These are phyloP conservation scores for Thelonectria rubi DNA, from an alignment of 2,329 filamentous ascomycete genomes.

Conservation along the genomic window DNA sequence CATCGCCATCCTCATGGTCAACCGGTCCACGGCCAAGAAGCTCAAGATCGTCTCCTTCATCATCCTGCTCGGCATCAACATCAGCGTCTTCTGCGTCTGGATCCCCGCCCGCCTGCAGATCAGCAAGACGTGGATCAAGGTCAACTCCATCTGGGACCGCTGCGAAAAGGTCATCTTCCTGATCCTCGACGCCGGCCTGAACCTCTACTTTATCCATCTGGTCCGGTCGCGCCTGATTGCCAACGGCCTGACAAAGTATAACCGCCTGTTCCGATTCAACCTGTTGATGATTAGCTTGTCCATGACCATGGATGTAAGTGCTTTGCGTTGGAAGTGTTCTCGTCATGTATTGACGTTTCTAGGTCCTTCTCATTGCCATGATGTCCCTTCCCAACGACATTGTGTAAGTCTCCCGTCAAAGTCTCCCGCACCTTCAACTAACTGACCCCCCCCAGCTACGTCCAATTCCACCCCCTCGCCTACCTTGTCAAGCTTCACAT, in stretches of 20 bases:
- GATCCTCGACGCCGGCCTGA: constrained; percentile 58
- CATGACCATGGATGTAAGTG: constrained; percentile 42
- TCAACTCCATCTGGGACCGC: constrained; percentile 64
- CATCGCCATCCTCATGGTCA: constrained; percentile 57
- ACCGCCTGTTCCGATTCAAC: constrained; percentile 51
- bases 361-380: constrained; percentile 43
- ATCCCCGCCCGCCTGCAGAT: constrained; percentile 60
- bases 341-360: background rate
- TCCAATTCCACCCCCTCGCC: constrained; percentile 61
- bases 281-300: constrained; percentile 45
- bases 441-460: constrained; percentile 37
- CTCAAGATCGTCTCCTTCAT: constrained; percentile 56
- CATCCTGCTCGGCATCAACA: constrained; percentile 58
- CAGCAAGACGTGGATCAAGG: constrained; percentile 49
- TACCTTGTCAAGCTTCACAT: constrained; percentile 64
- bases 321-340: accelerated
- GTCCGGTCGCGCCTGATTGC: constrained; percentile 57
- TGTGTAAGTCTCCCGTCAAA: constrained; percentile 38
- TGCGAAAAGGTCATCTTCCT: constrained; percentile 62
- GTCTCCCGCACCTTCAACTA: accelerated
- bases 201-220: constrained; percentile 60
- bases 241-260: constrained; percentile 60
- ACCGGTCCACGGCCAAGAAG: constrained; percentile 47
- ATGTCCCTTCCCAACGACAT: constrained; percentile 45
- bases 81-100: constrained; percentile 64